Evolutionary conservation across 352 stramenopile species (phyloP), one percentile per base, ranked within the genome.

Genomic region (Nothophytophthora sp.): DNA sequence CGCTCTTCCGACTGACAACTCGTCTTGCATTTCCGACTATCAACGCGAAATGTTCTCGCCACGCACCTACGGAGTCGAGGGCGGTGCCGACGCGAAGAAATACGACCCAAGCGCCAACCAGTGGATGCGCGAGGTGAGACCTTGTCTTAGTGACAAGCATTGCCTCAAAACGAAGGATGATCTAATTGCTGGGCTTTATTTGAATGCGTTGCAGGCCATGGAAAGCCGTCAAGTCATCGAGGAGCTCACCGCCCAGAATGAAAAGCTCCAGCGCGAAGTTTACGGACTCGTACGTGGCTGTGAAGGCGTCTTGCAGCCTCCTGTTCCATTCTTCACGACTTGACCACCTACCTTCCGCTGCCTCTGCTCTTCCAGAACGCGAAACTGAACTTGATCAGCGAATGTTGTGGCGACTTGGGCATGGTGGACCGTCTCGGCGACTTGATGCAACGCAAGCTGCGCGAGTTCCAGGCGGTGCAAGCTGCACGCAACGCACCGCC

Each of bases 381-480:
- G 4, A 78, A 78, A 33, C 38, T 87, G 39, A 76, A 60, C 18
- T 63, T 89, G 19, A 73, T 86, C 40, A 81, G 84, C 43, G 78
- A 89, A 41, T 84, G 70, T 35, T 73, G 72, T 28, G 46, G 70
- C 16, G 78, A 85, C 19, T 39, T 89, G 44, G 67, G 72, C 10
- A 61, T 87, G 12, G 54, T 70, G 2, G 75, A 89, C 34, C 64
- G 67, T 12, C 49, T 87, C 18, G 71, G 73, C 5, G 73, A 86
- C 52, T 59, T 86, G 47, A 89, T 87, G 65, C 75, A 87, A 38
- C 65, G 66, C 23, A 87, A 89, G 41, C 54, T 89, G 40, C 67
- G 59, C 13, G 65, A 70, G 13, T 76, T 77, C 39, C 73, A 87
- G 37, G 47, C 56, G 6, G 49, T 65, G 20, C 69, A 86, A 54